Base-by-base conservation (phyloP, 1,139 yeast genomes). In the Komagataea norvegica region DNA sequence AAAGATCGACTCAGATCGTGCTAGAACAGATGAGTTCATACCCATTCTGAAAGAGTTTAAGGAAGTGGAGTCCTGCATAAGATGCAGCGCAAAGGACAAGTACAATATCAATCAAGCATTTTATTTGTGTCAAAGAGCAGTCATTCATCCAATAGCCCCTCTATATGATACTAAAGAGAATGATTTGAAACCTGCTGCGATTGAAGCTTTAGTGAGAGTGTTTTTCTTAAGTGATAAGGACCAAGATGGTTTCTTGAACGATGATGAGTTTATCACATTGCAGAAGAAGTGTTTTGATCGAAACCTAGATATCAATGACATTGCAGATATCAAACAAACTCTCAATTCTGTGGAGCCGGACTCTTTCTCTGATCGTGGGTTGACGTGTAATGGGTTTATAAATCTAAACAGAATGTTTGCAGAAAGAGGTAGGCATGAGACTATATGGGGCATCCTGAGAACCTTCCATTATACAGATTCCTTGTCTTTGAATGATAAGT, bases 91-190 rank as follows among this genome's bases (percentile, higher is more conserved):
- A 1, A 81, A 81, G 52, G 72, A 72, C 17, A 81, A 79, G 48
- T 72, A 78, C 49, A 88, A 89, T 57, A 89, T 89, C n/a, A 89
- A 83, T 45, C 82, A 77, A 56, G 88, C 95, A 2, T 88, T 89
- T 53, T 91, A 91, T 57, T 63, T 91, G 20, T 91, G 98, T 54
- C 95, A 88, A 58, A 62, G 96, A 40, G 89, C 97, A 0, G 86
- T 89, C 1, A 82, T 91, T 0, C 89, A 85, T 56, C 98, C 98
- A 0, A 72, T 91, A n/a, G 79, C 96, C 0, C 98, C 98, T 0
- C 60, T 91, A 17, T 91, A 82, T 54, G 97, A 91, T 58, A 79
- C 95, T n/a, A 87, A 88, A 51, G 89, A 83, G 45, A 91, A 93
- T 1, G 74, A 69, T 36, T 62, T 91, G 48, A 91, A 89, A 54